Conservation (phyloP, 768 basidiomycete genomes). For the Collybiopsis confluens region DNA sequence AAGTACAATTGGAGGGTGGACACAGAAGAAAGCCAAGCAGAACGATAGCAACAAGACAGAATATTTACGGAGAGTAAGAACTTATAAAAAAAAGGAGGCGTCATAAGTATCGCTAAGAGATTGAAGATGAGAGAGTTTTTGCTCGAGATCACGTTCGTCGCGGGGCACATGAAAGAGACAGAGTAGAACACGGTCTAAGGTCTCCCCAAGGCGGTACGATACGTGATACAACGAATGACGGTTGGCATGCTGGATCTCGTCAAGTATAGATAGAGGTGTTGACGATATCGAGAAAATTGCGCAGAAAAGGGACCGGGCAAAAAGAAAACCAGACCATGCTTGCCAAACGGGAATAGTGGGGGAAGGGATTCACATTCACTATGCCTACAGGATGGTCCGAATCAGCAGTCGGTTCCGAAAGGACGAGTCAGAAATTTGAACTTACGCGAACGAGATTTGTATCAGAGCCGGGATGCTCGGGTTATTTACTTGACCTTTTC, state of each 20-base stretch:
- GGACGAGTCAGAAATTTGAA: too few relatives aligned
- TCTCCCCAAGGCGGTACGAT: conserved; percentile 55
- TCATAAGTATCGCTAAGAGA: too few relatives aligned
- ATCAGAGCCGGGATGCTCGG: conserved; percentile 7
- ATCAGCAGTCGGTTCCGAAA: neutral
- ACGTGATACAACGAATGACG: conserved; percentile 58
- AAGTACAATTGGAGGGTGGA: too few relatives aligned
- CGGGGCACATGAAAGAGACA: conserved; percentile 43
- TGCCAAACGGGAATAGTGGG: neutral
- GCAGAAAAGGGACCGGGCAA: conserved; percentile 29
- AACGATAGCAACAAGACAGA: conserved; percentile 6
- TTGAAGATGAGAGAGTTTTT: conserved; percentile 24
- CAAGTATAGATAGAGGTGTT: conserved; percentile 3
- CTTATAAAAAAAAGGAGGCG: too few relatives aligned
- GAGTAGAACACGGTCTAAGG: neutral
- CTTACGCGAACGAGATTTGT: conserved; percentile 12
- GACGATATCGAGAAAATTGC: conserved; percentile 18
- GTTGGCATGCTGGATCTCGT: conserved; percentile 35
- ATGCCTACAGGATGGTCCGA: neutral
- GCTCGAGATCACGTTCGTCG: conserved; percentile 63
- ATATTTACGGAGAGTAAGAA: conserved; percentile 19
- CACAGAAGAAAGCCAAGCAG: neutral
- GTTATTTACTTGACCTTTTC: conserved; percentile 51
- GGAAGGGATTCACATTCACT: neutral
- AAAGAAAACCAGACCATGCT: conserved; percentile 24